These are phyloP conservation scores for Fraxinus paxiana DNA, from an alignment of 305 asterid genomes.

Conservation along the genomic window DNA sequence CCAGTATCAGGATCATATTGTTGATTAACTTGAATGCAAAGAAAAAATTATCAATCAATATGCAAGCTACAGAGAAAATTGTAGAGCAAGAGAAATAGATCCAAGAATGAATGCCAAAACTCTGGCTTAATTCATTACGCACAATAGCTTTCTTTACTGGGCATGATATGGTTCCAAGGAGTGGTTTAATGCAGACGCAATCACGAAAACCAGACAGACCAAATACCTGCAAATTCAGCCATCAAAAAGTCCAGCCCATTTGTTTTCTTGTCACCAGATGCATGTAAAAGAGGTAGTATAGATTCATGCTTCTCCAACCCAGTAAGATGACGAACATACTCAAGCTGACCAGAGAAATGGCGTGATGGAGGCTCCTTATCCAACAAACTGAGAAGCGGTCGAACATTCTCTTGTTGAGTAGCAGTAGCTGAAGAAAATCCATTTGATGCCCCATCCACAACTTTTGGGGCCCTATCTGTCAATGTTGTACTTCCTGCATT, in stretches of 20 bases:
- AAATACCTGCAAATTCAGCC: constrained; percentile 95
- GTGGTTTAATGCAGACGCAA: constrained; percentile 9
- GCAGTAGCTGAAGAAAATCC: constrained; percentile 56
- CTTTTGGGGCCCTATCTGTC: constrained; percentile 60
- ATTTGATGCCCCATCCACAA: constrained; percentile 48
- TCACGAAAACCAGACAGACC: constrained; percentile 16
- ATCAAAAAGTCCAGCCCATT: constrained; percentile 87
- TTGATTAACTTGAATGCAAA: constrained; percentile 14
- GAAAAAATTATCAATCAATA: constrained; percentile 17
- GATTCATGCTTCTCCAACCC: constrained; percentile 89
- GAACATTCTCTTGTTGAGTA: constrained; percentile 69
- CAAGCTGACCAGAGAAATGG: constrained; percentile 96
- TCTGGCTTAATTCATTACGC: not conserved
- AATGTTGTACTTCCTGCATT: constrained; percentile 54
- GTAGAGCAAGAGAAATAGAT: constrained; percentile 7
- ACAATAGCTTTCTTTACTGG: not conserved
- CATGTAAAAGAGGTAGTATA: constrained; percentile 81
- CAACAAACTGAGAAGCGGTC: constrained; percentile 88
- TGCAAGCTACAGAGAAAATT: constrained; percentile 11
- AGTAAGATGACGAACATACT: constrained; percentile 83
- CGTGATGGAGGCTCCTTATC: constrained; percentile 99
- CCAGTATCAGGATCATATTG: constrained; percentile 20
- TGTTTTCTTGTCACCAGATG: constrained; percentile 75
- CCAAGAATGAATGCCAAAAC: constrained; percentile 16
- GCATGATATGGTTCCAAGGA: not conserved